Evolutionary conservation across 2,329 filamentous ascomycete genomes (phyloP), one percentile per base, ranked within the genome.

Genomic region (Diaporthe destruens): DNA sequence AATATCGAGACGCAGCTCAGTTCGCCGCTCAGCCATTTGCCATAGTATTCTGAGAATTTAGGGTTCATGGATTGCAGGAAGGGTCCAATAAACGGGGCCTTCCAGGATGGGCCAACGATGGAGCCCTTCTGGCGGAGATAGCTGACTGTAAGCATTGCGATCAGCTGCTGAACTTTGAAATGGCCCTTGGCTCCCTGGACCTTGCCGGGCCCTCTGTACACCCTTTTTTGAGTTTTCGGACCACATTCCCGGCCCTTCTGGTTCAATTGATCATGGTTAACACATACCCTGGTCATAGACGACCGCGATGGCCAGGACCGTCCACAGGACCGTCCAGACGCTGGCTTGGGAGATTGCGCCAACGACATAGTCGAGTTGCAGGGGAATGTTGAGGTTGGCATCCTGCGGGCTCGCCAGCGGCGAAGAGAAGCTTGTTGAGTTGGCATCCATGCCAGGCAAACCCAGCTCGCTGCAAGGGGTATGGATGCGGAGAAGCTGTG

Each of bases 1-100:
- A 99, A 99, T 79, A 99, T 95, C 2, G 95, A 98, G 75, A 99
- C 96, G 80, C 96, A 99, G 87, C 95, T 98, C 77, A 99, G 87
- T 61, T 94, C 92, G 59, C 94, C 96, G 80, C 94, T 97, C 78
- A 88, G 83, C 96, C 96, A 99, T 87, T 98, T 98, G 74, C 88
- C 92, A 82, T 95, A 89, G 85, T 99, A 99, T 79, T 95, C 90
- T 74, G 92, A 91, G 81, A 98, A 98, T 80, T 96, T 94, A 72
- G 96, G 96, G 82, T 97, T 92, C 78, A 98, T 87, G 36, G 95
- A 98, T 80, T 98, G 87, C 72, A 98, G 88, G 83, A 99, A 98
- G 6, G 96, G 96, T n/a, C 96, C 96, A 82, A 98, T 95, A 80
- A 96, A 96, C 54, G 94, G 94, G 72, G 92, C 86, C 84, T 96